A percentile compares a stretch with the other conserved stretches of the same genome.
Evolutionary conservation across 2,329 filamentous ascomycete species (phyloP).

Genomic region (Chrysoporthe puriensis): DNA sequence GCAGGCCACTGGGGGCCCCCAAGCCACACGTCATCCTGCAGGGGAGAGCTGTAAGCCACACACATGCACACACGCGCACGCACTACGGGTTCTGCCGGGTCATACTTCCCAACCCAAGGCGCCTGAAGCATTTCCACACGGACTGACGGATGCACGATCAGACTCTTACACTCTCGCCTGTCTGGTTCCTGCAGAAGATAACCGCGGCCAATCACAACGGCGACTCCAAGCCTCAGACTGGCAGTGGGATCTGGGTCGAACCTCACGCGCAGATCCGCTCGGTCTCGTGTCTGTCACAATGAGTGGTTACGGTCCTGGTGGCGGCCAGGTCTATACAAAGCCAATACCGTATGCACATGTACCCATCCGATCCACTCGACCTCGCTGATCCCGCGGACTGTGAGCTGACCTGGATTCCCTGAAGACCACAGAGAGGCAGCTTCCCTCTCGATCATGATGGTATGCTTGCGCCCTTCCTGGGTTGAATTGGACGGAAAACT

Average conservation of each 20-base stretch:
- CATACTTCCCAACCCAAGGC: constrained; percentile 14
- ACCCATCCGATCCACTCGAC: neutral
- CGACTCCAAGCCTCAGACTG: neutral
- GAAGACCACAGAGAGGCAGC: constrained; percentile 84
- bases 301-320: constrained; percentile 40
- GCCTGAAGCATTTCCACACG: neutral
- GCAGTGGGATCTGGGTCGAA: neutral
- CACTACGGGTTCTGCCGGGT: constrained; percentile 18
- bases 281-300: constrained; percentile 28
- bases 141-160: neutral
- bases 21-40: constrained; percentile 22
- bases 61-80: constrained; percentile 2
- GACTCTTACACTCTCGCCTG: neutral
- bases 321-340: constrained; percentile 37
- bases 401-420: constrained; percentile 4
- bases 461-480: constrained; percentile 33
- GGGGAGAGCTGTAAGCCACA: constrained; percentile 18
- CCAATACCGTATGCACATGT: constrained; percentile 37
- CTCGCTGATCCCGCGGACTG: neutral
- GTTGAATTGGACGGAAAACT: too few relatives aligned
- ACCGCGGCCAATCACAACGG: neutral
- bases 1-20: neutral
- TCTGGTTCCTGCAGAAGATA: neutral
- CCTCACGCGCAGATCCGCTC: neutral
- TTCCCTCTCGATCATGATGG: constrained; percentile 96